These are phyloP conservation scores for Ganoderma lucidum DNA, from an alignment of 1,284 basidiomycete species.

Conservation along the genomic window DNA sequence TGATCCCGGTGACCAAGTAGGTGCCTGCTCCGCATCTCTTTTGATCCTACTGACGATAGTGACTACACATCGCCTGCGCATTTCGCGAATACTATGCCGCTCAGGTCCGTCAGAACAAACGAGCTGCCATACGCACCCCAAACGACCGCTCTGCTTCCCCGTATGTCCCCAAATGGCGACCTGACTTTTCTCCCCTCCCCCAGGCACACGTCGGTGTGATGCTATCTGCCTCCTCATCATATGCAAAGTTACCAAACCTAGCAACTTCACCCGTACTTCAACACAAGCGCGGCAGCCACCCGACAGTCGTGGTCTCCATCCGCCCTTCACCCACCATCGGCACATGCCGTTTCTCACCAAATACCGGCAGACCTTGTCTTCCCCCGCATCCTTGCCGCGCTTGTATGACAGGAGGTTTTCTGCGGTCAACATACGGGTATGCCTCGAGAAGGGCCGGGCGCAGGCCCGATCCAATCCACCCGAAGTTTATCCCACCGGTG, in stretches of 20 bases:
- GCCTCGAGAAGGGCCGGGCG: constrained; percentile 10
- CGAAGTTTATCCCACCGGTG: constrained; percentile 19
- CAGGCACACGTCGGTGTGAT: constrained; percentile 6
- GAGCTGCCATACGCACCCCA: neutral
- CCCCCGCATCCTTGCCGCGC: constrained; percentile 4
- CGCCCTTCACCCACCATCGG: constrained; percentile 10
- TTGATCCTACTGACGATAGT: neutral
- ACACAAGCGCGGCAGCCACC: constrained; percentile 16
- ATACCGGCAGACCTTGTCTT: constrained; percentile 6
- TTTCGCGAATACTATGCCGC: neutral
- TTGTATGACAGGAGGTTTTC: neutral
- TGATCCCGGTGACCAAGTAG: neutral
- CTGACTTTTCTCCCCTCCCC: neutral
- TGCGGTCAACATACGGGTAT: neutral
- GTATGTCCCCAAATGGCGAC: neutral
- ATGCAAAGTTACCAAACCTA: constrained; percentile 3
- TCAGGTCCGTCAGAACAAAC: neutral
- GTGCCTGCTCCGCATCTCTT: neutral
- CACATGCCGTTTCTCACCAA: constrained; percentile 13
- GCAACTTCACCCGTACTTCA: constrained; percentile 14
- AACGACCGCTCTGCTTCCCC: neutral
- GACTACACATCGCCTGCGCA: neutral
- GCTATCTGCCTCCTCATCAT: neutral
- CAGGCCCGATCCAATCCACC: constrained; percentile 16
- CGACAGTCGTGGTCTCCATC: constrained; percentile 30